Percentiles rank a stretch among this genome's conserved stretches.
phyloP scores from a whole-genome alignment of 1,284 basidiomycete species.

The Moniliella sp. region DNA sequence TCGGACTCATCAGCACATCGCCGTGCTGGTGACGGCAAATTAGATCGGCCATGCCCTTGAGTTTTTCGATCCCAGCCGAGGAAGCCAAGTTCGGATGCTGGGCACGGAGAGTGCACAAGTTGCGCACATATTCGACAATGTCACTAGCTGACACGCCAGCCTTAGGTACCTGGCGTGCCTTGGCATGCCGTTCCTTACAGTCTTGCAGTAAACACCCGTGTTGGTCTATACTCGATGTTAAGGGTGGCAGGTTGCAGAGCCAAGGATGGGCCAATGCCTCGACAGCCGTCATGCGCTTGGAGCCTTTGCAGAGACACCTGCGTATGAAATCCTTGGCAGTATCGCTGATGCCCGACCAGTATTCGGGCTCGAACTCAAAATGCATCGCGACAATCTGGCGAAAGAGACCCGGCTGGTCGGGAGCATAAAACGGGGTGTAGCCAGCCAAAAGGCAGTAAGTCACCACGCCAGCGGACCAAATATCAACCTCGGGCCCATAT shows the following conservation, averaged over 20 bases:
- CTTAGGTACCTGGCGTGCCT: no score
- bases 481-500: conserved; percentile 23
- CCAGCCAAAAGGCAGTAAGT: conserved; percentile 29
- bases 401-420: conserved; percentile 23
- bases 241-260: conserved; percentile 18
- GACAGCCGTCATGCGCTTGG: conserved; percentile 20
- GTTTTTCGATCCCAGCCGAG: no score
- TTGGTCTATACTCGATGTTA: no score
- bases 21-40: no score
- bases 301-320: conserved; percentile 18
- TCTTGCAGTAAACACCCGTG: no score
- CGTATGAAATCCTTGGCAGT: conserved; percentile 28
- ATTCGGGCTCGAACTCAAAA: conserved; percentile 22
- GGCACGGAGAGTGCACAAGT: no score
- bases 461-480: conserved; percentile 31
- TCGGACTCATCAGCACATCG: no score
- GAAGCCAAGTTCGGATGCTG: no score
- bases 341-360: conserved; percentile 25
- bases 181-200: no score
- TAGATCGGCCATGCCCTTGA: no score
- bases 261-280: conserved; percentile 28
- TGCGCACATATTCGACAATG: no score
- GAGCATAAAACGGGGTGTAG: conserved; percentile 31
- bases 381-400: conserved; percentile 25
- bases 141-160: no score